Conservation (phyloP, 2,329 filamentous ascomycete genomes). For the Metarhizium brunneum region DNA sequence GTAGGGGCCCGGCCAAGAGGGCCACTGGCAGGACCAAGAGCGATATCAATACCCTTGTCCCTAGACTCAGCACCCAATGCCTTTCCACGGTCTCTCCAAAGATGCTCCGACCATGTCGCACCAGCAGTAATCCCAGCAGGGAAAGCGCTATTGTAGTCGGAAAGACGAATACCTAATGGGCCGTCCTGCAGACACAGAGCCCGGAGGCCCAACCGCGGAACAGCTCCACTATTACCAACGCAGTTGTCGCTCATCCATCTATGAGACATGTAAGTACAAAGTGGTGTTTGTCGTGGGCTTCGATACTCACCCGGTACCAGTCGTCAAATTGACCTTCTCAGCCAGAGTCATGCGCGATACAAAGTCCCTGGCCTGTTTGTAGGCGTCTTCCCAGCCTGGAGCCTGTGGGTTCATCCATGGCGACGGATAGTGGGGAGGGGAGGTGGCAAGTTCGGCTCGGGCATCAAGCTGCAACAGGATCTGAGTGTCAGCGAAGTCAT, state of each 20-base stretch:
- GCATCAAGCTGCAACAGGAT: slow-evolving; percentile 11
- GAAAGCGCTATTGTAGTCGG: slow-evolving; percentile 76
- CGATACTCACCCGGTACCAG: slow-evolving; percentile 64
- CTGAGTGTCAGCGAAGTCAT: slow-evolving; percentile 13
- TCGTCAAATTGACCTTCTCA: slow-evolving; percentile 94
- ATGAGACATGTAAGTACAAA: background rate
- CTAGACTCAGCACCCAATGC: slow-evolving; percentile 53
- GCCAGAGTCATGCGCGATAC: slow-evolving; percentile 73
- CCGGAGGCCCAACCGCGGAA: slow-evolving; percentile 61
- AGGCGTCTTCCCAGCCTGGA: slow-evolving; percentile 65
- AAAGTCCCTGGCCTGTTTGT: slow-evolving; percentile 65
- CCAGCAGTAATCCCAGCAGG: slow-evolving; percentile 69
- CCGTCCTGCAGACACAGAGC: slow-evolving; percentile 81
- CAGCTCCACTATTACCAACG: slow-evolving; percentile 65
- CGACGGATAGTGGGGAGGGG: slow-evolving; percentile 66
- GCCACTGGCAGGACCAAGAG: slow-evolving; percentile 44
- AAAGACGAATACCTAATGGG: slow-evolving; percentile 67
- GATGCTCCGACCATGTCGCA: slow-evolving; percentile 68
- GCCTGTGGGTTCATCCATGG: slow-evolving; percentile 75
- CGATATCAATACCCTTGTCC: slow-evolving; percentile 67
- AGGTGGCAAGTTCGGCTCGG: slow-evolving; percentile 24
- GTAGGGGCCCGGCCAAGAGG: slow-evolving; percentile 37
- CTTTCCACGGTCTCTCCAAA: slow-evolving; percentile 47
- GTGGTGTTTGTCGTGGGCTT: background rate
- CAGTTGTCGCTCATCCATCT: slow-evolving; percentile 54